Conservation (phyloP, 495 filamentous ascomycete genomes). For the Rhypophila decipiens region DNA sequence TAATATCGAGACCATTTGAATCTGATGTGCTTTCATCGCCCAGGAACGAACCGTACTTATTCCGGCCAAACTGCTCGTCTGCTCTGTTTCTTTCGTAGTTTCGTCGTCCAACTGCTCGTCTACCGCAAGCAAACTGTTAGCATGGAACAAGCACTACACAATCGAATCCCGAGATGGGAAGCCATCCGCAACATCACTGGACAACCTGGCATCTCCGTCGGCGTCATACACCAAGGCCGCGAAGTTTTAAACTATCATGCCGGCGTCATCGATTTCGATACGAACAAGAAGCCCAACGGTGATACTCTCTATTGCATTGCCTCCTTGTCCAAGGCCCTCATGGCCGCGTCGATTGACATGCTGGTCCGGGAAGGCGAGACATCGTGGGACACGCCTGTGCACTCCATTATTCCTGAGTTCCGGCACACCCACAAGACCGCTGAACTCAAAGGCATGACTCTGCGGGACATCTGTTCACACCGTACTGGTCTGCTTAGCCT, state of each 20-base stretch:
- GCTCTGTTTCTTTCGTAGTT: no score
- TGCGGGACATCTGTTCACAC: slow-evolving; percentile 3
- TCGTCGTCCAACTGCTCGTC: no score
- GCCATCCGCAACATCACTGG: neutral
- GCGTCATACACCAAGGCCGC: slow-evolving; percentile 2
- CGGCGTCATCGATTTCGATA: neutral
- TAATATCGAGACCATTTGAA: no score
- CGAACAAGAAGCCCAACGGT: neutral
- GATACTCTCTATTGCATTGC: slow-evolving; percentile 1
- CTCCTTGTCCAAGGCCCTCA: slow-evolving; percentile 2
- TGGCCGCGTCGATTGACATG: slow-evolving; percentile 1
- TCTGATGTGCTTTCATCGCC: no score
- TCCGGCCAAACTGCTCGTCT: no score
- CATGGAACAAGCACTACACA: neutral
- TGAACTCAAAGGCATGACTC: neutral
- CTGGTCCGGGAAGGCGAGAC: neutral
- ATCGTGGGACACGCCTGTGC: neutral
- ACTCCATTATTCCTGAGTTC: neutral
- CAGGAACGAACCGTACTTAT: no score
- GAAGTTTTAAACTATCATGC: neutral
- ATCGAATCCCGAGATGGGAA: neutral
- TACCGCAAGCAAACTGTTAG: no score
- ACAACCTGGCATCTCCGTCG: slow-evolving; percentile 4
- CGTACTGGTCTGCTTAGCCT: slow-evolving; percentile 1
- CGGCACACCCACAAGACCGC: neutral